Evolutionary conservation across 192 early-diverging fungal genomes (phyloP), one percentile per base, ranked within the genome.

Genomic region (Neocallimastix lanati): DNA sequence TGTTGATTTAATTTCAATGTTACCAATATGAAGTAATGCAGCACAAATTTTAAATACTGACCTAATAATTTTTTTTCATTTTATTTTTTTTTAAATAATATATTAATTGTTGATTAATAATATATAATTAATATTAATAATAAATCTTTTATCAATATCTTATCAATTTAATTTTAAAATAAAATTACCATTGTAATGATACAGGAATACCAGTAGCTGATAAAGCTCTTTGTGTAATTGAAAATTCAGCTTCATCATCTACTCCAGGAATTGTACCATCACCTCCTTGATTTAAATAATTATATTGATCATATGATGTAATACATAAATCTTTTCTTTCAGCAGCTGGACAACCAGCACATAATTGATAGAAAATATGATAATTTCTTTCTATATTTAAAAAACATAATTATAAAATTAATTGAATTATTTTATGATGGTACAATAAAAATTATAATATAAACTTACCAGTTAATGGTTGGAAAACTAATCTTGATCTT

Each of bases 351-450:
- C 91, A 92, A 76, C 93, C 96, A 18, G 95, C 92, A 86, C 95
- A 96, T 76, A 99, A 91, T 89, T 99, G 97, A 87, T 99, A 99
- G 85, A 99, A 99, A 84, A 99, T 94, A 88, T 99, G 97, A 88
- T 99, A 99, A 88, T 97, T 98, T 82, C 97, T 90, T 67, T 67
- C 40, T 50, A 50, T 50, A 21, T 5, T 37, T 33, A 33, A 21
- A 50, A 21, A 21, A 16, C 21, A 50, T 50, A 50, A 21, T 21
- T 21, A 50, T 50, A 50, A 4, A 50, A 21, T 21, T 21, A 50
- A 21, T 21, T 2, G 30, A n/a, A n/a, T n/a, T n/a, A n/a, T n/a
- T n/a, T n/a, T n/a, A n/a, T n/a, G n/a, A n/a, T n/a, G n/a, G n/a
- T n/a, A n/a, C n/a, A n/a, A n/a, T n/a, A n/a, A n/a, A n/a, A n/a